Evolutionary conservation across 257 asterid genomes (phyloP), one percentile per base, ranked within the genome.

Genomic region (Penstemon newberryi): DNA sequence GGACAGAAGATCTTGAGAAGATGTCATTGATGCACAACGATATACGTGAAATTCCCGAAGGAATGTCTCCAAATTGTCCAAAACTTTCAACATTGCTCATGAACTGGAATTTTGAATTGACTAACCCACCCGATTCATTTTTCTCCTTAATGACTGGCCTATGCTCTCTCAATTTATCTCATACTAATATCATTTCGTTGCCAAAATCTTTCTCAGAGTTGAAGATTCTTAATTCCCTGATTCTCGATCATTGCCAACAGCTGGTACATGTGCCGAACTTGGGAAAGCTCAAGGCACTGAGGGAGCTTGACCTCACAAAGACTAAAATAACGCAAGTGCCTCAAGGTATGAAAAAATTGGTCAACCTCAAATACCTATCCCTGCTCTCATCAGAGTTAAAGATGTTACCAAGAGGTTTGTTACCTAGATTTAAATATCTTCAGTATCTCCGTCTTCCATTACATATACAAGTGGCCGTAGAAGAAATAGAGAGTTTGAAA

Each of bases 61-160:
- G 60, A 42, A 67, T 49, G 51, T 73, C 78, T 60, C 78, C 78
- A 4, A 18, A 66, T 3, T 73, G 72, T 59, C 69, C 73, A 1
- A 66, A 73, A 8, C 58, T 73, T 36, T 39, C 71, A 19, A 42
- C 63, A 19, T 56, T 73, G 67, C 18, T 56, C 7, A 41, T 66
- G 45, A 7, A 11, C 0, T 0, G 41, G 2, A 65, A 52, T 40
- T 1, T 25, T 1, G 33, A 8, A 4, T 33, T 72, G 36, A 3
- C 8, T 0, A 3, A 1, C 0, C 13, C 65, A 3, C 39, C 67
- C 4, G 19, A n/a, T 3, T 64, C 66, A 25, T 25, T 25, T 25
- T 25, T 25, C 33, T 25, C 33, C 33, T 25, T 25, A 25, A 1
- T 25, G 33, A 1, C 33, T 25, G 33, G 33, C 33, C 2, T 25